Base-by-base conservation (phyloP, 306 rosid species). In the Biancaea sappan region DNA sequence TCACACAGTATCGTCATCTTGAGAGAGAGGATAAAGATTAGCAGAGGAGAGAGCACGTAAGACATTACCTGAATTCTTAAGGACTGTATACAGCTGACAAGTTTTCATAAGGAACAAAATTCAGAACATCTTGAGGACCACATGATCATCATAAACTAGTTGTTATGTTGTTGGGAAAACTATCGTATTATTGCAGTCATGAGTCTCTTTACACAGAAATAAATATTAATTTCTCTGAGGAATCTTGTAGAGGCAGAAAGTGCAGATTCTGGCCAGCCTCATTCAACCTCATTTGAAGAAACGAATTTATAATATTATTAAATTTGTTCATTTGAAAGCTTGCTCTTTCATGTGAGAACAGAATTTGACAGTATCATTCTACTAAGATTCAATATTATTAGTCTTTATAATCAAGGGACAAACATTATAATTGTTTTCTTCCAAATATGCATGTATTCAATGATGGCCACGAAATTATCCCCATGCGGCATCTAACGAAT, bases 181-280 rank as follows among this genome's bases (percentile, higher is more conserved):
- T 22, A 60, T 40, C 58, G 79, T 76, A 53, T 79, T 70, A 66
- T 68, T 78, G 70, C 68, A 22, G 48, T 63, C 32, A 77, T 68
- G 29, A 37, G 84, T 81, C 82, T 72, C 78, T 82, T 73, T 79
- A 48, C 74, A 22, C 75, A 53, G 61, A 70, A 57, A 71, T 66
- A 54, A 18, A 19, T 60, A 32, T 66, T 58, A 48, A 47, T 53
- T 81, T 84, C 66, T 77, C 86, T 69, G 50, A 64, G n/a, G n/a
- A 60, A 50, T 72, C 71, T 51, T 25, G 28, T 34, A 38, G 50
- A 61, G 53, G 37, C 63, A 68, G 61, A 51, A 54, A 43, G 46
- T 37, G 35, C 51, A 53, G 69, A 71, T 64, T 67, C 76, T 18
- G 47, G 29, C 73, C 58, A 26, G 38, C 41, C 44, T 51, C 22